Evolutionary conservation across 371 early-diverging fungal genomes (phyloP), one percentile per base, ranked within the genome.

Genomic region (Mucor mucedo): DNA sequence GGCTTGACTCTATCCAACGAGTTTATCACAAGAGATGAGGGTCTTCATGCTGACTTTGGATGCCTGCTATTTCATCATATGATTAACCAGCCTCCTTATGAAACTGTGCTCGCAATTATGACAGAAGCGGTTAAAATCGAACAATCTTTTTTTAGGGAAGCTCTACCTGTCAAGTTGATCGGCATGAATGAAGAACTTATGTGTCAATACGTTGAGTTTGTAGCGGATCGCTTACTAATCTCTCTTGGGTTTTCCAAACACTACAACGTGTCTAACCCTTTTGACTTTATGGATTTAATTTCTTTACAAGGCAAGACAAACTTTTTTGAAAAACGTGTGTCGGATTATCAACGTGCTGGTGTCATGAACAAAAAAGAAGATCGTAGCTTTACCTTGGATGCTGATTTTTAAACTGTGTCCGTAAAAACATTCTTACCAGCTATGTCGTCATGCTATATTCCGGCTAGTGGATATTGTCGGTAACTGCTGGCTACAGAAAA

Each of bases 1-100:
- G 99, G 99, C n/a, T 87, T 99, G 57, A 98, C 99, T 44, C 99
- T 99, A 85, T 95, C 96, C 59, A 99, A 99, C 86, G 99, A 99
- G 78, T 90, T 99, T 41, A 99, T 99, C 70, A 95, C 94, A 42
- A 92, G 99, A 56, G 99, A 99, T 79, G 99, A 99, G 79, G 99
- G 99, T 33, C 87, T 99, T n/a, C 99, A 99, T 84, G 92, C 92
- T 61, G 99, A 99, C 77, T 99, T 99, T 88, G 99, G 98, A 40
- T 99, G 99, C 81, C 84, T 99, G 41, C 79, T 99, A 35, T 95
- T 98, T 87, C 83, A 86, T n/a, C 90, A 92, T 58, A 73, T 98
- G 56, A 74, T 86, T 48, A 86, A 91, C 65, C 93, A 94, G 68
- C 97, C 96, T 41, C 65, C 90, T 29, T 71, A 65, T 41, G 87